Base-by-base conservation (phyloP, 495 filamentous ascomycete genomes). In the Aspergillus steynii region DNA sequence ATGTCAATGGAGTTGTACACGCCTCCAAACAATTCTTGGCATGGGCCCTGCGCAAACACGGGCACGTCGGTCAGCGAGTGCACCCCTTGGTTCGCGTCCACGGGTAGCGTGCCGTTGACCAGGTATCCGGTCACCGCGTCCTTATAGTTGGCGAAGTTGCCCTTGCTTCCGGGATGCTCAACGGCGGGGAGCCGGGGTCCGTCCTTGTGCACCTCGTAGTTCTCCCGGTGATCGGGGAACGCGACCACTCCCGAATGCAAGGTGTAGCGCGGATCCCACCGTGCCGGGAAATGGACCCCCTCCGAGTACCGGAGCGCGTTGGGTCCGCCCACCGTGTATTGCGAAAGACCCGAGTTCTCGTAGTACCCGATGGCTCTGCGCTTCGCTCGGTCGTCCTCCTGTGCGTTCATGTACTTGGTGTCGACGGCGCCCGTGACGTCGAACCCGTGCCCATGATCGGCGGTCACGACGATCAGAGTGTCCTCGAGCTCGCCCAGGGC, bases 361-460 rank as follows among this genome's bases (percentile, higher is more conserved):
- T 92, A 92, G 14, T 81, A 80, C 46, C 89, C 88, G 58, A 92
- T 77, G 37, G 89, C 88, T 32, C 80, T 71, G 63, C 89, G 84
- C 80, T 90, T 90, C 59, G 76, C 66, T 53, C 89, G 84, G 67
- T 88, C 82, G 26, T 80, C 80, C 1, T 73, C 64, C 65, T 89
- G 83, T 3, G 78, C 82, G 10, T 80, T 72, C 8, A 90, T 72
- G 74, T 90, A 91, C 59, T 71, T 60, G 3, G 82, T 84, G 60
- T 85, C 83, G 14, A 81, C 81, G 32, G 74, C 76, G 56, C 82
- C 82, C 55, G 80, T 83, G 55, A 85, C 83, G 62, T 88, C 87
- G 64, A 91, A 91, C 55, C 89, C 89, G 75, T 91, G 88, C 42
- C 89, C 89, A 74, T 92, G 89, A 70, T 92, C 89, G 5, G 89